A percentile compares a stretch with the other conserved stretches of the same genome.
Conservation (phyloP, 306 rosid species). For the Malus domestica region ASM211411v1 NC_041797.1:11674001-11674500, state of each 20-base stretch:
- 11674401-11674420: background rate
- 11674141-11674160: background rate
- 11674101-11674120: background rate
- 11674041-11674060: constrained; percentile 86
- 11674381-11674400: background rate
- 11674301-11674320: constrained; percentile 74
- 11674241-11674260: constrained; percentile 73
- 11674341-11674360: constrained; percentile 38
- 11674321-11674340: constrained; percentile 86
- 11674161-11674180: background rate
- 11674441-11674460: constrained; percentile 81
- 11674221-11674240: constrained; percentile 46
- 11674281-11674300: constrained; percentile 72
- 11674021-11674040: constrained; percentile 82
- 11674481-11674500: constrained; percentile 81
- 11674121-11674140: background rate
- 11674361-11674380: constrained; percentile 9
- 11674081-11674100: constrained; percentile 25
- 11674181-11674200: background rate
- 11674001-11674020: constrained; percentile 77
- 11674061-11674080: constrained; percentile 86
- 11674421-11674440: constrained; percentile 40
- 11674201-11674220: constrained; percentile 8
- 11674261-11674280: constrained; percentile 85
- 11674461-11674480: constrained; percentile 89